These are phyloP conservation scores for Eragrostis nindensis DNA, from an alignment of 176 grass and related monocot genomes.

Conservation along the genomic window DNA sequence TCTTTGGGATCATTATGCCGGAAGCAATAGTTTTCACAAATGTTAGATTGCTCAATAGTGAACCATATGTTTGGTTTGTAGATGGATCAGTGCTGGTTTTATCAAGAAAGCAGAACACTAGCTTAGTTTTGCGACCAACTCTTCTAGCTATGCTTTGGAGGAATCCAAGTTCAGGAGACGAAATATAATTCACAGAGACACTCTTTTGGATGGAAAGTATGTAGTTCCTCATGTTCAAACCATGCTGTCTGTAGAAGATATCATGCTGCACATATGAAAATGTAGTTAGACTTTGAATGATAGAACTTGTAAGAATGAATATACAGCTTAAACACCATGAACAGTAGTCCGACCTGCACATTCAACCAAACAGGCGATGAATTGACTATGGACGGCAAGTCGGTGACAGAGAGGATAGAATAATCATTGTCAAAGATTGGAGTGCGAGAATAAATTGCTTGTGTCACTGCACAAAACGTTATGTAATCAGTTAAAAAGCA, in stretches of 20 bases:
- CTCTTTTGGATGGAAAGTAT: conserved; percentile 53
- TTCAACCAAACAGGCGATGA: conserved; percentile 75
- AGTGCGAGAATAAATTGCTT: conserved; percentile 73
- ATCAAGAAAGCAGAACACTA: conserved; percentile 67
- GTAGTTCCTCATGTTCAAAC: conserved; percentile 62
- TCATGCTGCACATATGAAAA: conserved; percentile 55
- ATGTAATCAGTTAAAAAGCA: conserved; percentile 31
- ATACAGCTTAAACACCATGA: conserved; percentile 1
- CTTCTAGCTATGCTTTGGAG: conserved; percentile 59
- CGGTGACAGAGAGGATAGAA: conserved; percentile 50
- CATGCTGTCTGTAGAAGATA: conserved; percentile 62
- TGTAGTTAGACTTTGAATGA: conserved; percentile 22
- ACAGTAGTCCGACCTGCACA: conserved; percentile 61
- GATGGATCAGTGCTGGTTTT: conserved; percentile 55
- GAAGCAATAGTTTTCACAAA: conserved; percentile 66
- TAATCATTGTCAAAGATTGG: conserved; percentile 1
- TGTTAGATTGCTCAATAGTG: conserved; percentile 63
- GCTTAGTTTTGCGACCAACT: conserved; percentile 61
- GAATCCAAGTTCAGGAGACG: conserved; percentile 77
- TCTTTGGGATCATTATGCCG: conserved; percentile 87
- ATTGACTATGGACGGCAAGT: conserved; percentile 7
- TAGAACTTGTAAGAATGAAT: conserved; percentile 14
- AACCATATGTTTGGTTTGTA: conserved; percentile 64
- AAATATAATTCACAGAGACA: conserved; percentile 57
- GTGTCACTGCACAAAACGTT: conserved; percentile 64